Percentiles rank a stretch among this genome's conserved stretches.
Conservation (phyloP, 768 basidiomycete genomes). For the Coprinopsis strossmayeri region DNA sequence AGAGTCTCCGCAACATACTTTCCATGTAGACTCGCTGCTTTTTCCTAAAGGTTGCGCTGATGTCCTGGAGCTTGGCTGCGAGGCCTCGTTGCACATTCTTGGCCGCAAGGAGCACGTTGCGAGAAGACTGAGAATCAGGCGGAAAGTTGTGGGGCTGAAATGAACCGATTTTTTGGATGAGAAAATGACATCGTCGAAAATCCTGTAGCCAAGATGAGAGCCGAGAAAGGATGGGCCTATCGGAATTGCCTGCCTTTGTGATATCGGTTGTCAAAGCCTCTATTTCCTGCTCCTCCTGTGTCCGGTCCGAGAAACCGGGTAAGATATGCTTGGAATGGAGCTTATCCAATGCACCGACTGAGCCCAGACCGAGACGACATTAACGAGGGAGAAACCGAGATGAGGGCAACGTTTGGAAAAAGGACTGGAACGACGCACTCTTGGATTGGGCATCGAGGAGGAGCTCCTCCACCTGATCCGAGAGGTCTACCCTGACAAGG, state of each 20-base stretch:
- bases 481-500: slow-evolving; percentile 75
- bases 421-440: slow-evolving; percentile 41
- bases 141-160: slow-evolving; percentile 59
- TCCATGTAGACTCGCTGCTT: slow-evolving; percentile 99
- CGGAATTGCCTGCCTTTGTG: slow-evolving; percentile 51
- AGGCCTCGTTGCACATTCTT: slow-evolving; percentile 94
- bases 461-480: slow-evolving; percentile 83
- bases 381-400: slow-evolving; percentile 4
- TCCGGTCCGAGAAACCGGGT: slow-evolving; percentile 93
- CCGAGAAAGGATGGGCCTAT: slow-evolving; percentile 38
- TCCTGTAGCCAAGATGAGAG: slow-evolving; percentile 36
- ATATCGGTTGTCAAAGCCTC: slow-evolving; percentile 80
- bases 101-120: slow-evolving; percentile 55
- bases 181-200: slow-evolving; percentile 53
- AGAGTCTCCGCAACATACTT: slow-evolving; percentile 50
- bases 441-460: slow-evolving; percentile 64
- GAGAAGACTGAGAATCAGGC: slow-evolving; percentile 36
- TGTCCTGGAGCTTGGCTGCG: slow-evolving; percentile 93
- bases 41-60: slow-evolving; percentile 89
- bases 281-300: slow-evolving; percentile 91
- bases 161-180: slow-evolving; percentile 73
- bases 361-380: slow-evolving; percentile 4
- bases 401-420: slow-evolving; percentile 15
- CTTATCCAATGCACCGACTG: slow-evolving; percentile 88
- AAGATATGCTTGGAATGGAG: slow-evolving; percentile 94